phyloP scores from a whole-genome alignment of 768 basidiomycete species.

The Auriscalpium vulgare region DNA sequence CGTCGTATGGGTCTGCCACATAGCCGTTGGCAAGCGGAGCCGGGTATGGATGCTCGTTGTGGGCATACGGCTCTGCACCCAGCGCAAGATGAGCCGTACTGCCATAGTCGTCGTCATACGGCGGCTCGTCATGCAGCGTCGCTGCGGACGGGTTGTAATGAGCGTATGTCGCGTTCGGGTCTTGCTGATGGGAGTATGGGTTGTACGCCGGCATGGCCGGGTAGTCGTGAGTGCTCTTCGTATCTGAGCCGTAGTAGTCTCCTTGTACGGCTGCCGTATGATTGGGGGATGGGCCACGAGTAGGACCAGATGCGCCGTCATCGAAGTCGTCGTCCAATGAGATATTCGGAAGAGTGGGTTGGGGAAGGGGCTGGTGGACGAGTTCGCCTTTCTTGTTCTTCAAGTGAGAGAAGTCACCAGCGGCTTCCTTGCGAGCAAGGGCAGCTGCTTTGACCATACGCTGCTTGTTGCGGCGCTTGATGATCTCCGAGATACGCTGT shows the following conservation, averaged over 20 bases:
- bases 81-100: slow-evolving; percentile 53
- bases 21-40: slow-evolving; percentile 11
- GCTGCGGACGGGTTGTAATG: slow-evolving; percentile 54
- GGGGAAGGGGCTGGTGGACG: slow-evolving; percentile 72
- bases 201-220: slow-evolving; percentile 76
- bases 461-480: slow-evolving; percentile 86
- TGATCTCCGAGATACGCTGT: slow-evolving; percentile 87
- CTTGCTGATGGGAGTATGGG: slow-evolving; percentile 52
- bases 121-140: slow-evolving; percentile 48
- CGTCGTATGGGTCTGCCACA: slow-evolving; percentile 41
- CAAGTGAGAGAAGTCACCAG: slow-evolving; percentile 83
- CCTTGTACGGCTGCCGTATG: slow-evolving; percentile 37
- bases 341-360: slow-evolving; percentile 91
- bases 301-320: slow-evolving; percentile 47
- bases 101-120: slow-evolving; percentile 64
- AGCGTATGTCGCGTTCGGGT: slow-evolving; percentile 35
- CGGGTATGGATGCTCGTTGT: slow-evolving; percentile 12
- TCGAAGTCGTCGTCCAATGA: slow-evolving; percentile 71
- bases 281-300: slow-evolving; percentile 49
- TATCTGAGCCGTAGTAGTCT: slow-evolving; percentile 45
- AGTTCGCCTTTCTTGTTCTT: slow-evolving; percentile 90
- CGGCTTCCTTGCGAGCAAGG: slow-evolving; percentile 84
- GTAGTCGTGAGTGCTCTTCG: slow-evolving; percentile 39
- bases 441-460: slow-evolving; percentile 74
- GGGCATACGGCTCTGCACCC: slow-evolving; percentile 51